These are phyloP conservation scores for Acacia concinna DNA, from an alignment of 331 rosid genomes.

Conservation along the genomic window DNA sequence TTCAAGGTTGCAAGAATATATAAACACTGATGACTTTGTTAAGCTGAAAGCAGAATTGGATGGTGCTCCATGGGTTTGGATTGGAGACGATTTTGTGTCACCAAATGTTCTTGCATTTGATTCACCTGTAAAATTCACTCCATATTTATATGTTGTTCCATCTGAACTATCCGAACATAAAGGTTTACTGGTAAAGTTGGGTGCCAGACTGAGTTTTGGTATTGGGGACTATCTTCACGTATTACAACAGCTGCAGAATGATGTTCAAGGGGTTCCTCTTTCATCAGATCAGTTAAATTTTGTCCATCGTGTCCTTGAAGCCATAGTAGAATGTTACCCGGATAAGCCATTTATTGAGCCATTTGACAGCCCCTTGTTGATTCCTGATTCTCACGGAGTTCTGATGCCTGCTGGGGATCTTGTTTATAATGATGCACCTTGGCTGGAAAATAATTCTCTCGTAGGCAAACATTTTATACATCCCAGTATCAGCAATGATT, in stretches of 20 bases:
- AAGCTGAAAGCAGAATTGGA: slow-evolving; percentile 59
- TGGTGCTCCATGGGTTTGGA: slow-evolving; percentile 94
- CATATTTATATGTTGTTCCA: slow-evolving; percentile 91
- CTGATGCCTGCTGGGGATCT: slow-evolving; percentile 71
- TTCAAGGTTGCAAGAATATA: slow-evolving; percentile 69
- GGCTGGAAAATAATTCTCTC: slow-evolving; percentile 79
- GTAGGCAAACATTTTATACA: slow-evolving; percentile 76
- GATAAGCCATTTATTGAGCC: slow-evolving; percentile 62
- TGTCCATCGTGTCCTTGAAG: slow-evolving; percentile 84
- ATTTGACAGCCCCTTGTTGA: slow-evolving; percentile 60
- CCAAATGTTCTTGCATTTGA: slow-evolving; percentile 91
- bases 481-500: slow-evolving; percentile 87
- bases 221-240: slow-evolving; percentile 68
- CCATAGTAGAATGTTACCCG: slow-evolving; percentile 73
- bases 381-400: slow-evolving; percentile 84
- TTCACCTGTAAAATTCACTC: slow-evolving; percentile 94
- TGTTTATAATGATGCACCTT: slow-evolving; percentile 96
- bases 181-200: slow-evolving; percentile 75
- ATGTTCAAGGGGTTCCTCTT: slow-evolving; percentile 65
- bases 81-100: slow-evolving; percentile 92
- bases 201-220: slow-evolving; percentile 79
- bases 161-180: slow-evolving; percentile 85
- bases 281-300: slow-evolving; percentile 85
- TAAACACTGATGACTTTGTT: slow-evolving; percentile 46
- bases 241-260: slow-evolving; percentile 71